Base-by-base conservation (phyloP, 805 yeast genomes). In the Hyphopichia homilentoma region DNA sequence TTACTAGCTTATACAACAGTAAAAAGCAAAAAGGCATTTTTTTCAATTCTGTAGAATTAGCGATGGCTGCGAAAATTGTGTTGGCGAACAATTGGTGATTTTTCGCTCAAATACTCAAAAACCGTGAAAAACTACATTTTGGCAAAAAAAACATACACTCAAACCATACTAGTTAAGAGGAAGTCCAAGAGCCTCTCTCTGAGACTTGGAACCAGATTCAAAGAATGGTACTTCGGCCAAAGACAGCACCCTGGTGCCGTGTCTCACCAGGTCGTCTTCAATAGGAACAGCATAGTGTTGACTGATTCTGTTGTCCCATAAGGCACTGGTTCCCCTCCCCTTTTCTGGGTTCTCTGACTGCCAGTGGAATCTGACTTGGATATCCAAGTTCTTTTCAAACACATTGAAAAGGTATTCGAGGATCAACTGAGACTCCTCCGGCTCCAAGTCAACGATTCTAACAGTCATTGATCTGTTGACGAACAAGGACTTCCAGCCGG, bases 221-320 rank as follows among this genome's bases (percentile, higher is more conserved):
- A 65, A 75, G 54, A 33, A 65, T 3, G 81, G 82, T 29, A 54
- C 48, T 41, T 76, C 80, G 13, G 77, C 81, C 39, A 76, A 61
- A 1, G 79, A 51, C 1, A 63, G 52, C 16, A 61, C 65, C 43
- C 81, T 68, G 3, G 73, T 69, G 21, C 75, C 80, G 40, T 74
- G 80, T 55, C 77, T 53, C 22, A 18, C 12, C 7, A 12, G 14
- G 4, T 15, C 11, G 9, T 21, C 54, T 61, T 32, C 47, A 25
- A 24, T 24, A 5, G 30, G 57, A 21, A 28, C 63, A 8, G 76
- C 75, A 29, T 59, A 52, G 54, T 75, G 81, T 33, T 59, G 62
- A 7, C 74, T 60, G 32, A 69, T 45, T 45, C 79, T 56, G 61
- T 74, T 73, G 43, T 73, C 79, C 78, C 79, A 73, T 27, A 73